Evolutionary conservation across 148 eudicot genomes (phyloP), one percentile per base, ranked within the genome.

Genomic region (Chenopodium formosanum): DNA sequence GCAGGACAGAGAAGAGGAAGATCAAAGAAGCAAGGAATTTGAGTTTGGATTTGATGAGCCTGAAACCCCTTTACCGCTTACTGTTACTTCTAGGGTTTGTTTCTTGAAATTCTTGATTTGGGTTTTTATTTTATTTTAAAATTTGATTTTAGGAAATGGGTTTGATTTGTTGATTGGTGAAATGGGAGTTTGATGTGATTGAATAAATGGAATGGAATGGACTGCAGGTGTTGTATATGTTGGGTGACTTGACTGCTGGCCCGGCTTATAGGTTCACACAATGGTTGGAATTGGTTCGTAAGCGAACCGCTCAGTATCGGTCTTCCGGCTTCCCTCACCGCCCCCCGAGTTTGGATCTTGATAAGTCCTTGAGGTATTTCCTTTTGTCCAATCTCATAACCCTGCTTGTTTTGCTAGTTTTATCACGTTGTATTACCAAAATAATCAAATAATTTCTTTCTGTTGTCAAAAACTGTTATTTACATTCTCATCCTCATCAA

Each of bases 241-340:
- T 97, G 89, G 99, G 95, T 87, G 98, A 97, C 80, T 92, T 94
- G 85, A 90, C 95, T 11, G 86, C 95, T 7, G 95, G 95, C 23
- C 90, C 98, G 1, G 95, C 95, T 13, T 88, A 86, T 58, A 82
- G 94, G 87, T 94, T 93, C 82, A 82, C 91, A 1, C 98, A 96
- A 90, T 96, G 99, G 99, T 84, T 97, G 84, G 98, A 94, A 81
- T 83, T 91, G 83, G 99, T 97, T 72, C 97, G 99, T 27, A 97
- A 91, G 83, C 89, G 99, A 70, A 94, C 94, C 23, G 86, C 92
- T 47, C 88, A 82, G 80, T 83, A 84, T 81, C 85, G 90, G 25
- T 82, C 90, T 40, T 93, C 98, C 1, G 93, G 98, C 22, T 91
- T 94, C 85, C 94, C 98, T 80, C 87, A 79, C 71, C 93, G 97